Evolutionary conservation across 2,329 filamentous ascomycete species (phyloP), one percentile per base, ranked within the genome.

Genomic region (Cyphellophora attinorum): DNA sequence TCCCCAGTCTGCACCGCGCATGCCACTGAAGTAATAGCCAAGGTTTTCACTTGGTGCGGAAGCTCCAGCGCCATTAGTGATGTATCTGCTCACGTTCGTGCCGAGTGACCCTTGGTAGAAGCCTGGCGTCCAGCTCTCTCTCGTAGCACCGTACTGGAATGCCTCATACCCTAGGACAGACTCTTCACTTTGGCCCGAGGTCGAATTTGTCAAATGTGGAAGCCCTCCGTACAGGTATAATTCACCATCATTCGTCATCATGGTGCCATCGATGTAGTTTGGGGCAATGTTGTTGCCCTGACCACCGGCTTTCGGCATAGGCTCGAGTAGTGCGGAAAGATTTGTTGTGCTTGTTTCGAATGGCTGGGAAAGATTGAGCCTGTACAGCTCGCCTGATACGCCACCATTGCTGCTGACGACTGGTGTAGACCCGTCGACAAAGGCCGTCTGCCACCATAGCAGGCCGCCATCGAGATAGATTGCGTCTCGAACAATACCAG

Each of bases 1-100:
- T 0, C 73, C 74, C 47, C 59, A 66, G 10, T 56, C 54, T 0
- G 62, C 53, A 0, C 73, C 65, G 11, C 61, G 68, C 53, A 79
- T 58, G 0, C 81, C 81, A 1, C 75, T 73, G 44, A 85, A 81
- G 46, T 84, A 84, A 62, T 75, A 85, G 0, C 76, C 78, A 45
- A 76, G 67, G 42, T 82, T 78, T 53, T 85, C 80, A 0, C 78
- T 82, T 0, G 79, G 79, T 0, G 72, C 75, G 28, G 64, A 81
- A 8, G 67, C 76, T 1, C 67, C 70, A 2, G 70, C 80, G 12
- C 81, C 80, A 43, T 71, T 75, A 0, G 77, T 72, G 14, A 84
- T 47, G 46, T 80, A 82, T 31, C 72, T 64, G 13, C 71, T 81
- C 4, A 80, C 51, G 5, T 49, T 54, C 3, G 56, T 42, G 2